These are phyloP conservation scores for Lasiosphaeria hispida DNA, from an alignment of 495 filamentous ascomycete species.

Conservation along the genomic window DNA sequence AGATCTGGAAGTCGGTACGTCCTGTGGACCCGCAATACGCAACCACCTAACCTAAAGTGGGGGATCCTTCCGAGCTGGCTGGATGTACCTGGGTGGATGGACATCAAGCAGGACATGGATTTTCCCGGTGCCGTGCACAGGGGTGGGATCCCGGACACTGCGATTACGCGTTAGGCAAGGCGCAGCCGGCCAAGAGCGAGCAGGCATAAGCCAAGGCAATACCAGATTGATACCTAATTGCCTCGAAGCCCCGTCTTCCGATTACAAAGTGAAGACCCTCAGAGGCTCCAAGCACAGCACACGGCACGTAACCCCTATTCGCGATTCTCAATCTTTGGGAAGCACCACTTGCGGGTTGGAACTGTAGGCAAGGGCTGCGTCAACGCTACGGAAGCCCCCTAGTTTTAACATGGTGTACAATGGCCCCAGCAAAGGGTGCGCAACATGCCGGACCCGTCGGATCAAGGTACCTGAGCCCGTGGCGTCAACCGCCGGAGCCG, in stretches of 20 bases:
- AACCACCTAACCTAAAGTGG: neutral
- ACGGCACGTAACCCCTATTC: neutral
- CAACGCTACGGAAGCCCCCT: neutral
- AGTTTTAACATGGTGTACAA: neutral
- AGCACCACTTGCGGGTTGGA: neutral
- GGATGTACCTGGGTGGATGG: too few relatives aligned
- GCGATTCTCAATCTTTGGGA: neutral
- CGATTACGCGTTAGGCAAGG: too few relatives aligned
- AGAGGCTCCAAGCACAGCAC: neutral
- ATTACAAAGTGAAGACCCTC: neutral
- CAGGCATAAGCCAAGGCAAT: neutral
- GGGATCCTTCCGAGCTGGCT: neutral
- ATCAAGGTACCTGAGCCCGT: neutral
- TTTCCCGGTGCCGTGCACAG: neutral
- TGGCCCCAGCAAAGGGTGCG: slow-evolving; percentile 2
- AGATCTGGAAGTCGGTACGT: neutral
- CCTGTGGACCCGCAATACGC: too few relatives aligned
- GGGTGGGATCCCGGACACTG: too few relatives aligned
- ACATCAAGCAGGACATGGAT: too few relatives aligned
- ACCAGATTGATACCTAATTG: neutral
- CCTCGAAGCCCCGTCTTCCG: neutral
- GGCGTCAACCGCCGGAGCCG: neutral
- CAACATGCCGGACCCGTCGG: slow-evolving; percentile 1
- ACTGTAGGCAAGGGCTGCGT: neutral
- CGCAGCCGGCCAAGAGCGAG: neutral